Evolutionary conservation across 495 filamentous ascomycete species (phyloP), one percentile per base, ranked within the genome.

Genomic region (Penicillium paradoxum): DNA sequence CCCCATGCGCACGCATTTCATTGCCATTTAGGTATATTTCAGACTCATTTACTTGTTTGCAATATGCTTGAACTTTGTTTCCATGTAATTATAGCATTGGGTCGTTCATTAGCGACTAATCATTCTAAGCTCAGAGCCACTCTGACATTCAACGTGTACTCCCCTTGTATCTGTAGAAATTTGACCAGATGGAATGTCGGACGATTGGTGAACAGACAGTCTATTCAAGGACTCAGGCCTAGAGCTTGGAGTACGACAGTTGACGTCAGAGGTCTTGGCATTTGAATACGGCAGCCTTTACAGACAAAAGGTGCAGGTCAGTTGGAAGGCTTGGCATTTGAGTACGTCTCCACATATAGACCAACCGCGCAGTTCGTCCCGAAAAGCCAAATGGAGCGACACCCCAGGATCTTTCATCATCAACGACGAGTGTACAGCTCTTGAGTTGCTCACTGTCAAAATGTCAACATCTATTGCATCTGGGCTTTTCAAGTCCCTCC

Each of bases 401-500:
- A 49, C 33, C 44, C 25, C 27, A 54, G 29, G 24, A 41, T 53
- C 29, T 45, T 38, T 50, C 30, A 34, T 52, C 49, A 50, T 48
- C 54, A 53, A 56, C 55, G 40, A 41, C 45, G 37, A 55, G 59
- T 55, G 45, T 54, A 46, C 33, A 56, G 45, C 59, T 51, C 43
- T 49, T 46, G 30, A 49, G 45, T 56, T 45, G 50, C 43, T 39
- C 55, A 51, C 49, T 60, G 48, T 57, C 32, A 67, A 57, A 52
- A 90, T 90, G 86, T 51, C 49, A 11, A 70, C 83, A 46, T 86
- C 81, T 37, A 79, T 92, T 64, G 82, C 86, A 45, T 79, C 85
- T 18, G 87, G 89, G 27, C 83, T 98, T 27, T 80, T 91, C 22
- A 85, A 85, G 66, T 83, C 87, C 38, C 79, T 98, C 13, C 93